These are phyloP conservation scores for Cryptosporidium meleagridis DNA, from an alignment of 169 alveolate species.

Conservation along the genomic window DNA sequence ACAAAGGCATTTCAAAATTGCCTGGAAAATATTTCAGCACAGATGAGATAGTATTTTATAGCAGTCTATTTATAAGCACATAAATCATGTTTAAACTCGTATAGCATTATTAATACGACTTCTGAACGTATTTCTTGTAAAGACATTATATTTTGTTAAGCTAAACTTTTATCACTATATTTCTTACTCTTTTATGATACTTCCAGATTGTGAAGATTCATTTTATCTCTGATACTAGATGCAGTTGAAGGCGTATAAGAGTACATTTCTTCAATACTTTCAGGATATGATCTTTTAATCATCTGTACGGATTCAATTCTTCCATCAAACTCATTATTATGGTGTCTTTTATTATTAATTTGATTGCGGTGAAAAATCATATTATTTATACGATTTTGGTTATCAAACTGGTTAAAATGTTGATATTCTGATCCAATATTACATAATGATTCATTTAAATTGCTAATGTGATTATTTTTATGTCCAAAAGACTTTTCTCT, in stretches of 20 bases:
- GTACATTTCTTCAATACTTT: conserved; percentile 61
- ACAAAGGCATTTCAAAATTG: conserved; percentile 58
- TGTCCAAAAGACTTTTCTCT: conserved; percentile 13
- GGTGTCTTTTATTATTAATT: conserved; percentile 17
- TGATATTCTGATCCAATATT: conserved; percentile 1
- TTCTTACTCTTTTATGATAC: background rate
- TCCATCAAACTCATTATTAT: conserved; percentile 8
- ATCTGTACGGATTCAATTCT: background rate
- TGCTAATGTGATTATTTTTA: background rate
- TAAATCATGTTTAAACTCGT: background rate
- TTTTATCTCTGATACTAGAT: conserved; percentile 58
- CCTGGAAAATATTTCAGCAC: conserved; percentile 10
- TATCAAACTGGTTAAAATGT: background rate
- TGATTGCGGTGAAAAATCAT: background rate
- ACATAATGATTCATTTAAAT: conserved; percentile 8
- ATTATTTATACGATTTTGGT: conserved; percentile 11
- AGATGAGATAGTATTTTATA: background rate
- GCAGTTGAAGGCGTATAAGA: conserved; percentile 73
- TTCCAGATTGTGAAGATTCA: conserved; percentile 41
- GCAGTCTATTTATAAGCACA: background rate
- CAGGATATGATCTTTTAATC: conserved; percentile 66
- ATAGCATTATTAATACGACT: background rate
- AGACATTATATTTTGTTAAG: background rate
- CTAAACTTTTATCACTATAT: background rate
- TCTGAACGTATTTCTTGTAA: background rate